Percentiles rank a stretch among this genome's conserved stretches.
Conservation (phyloP, 2,329 filamentous ascomycete genomes). For the Fusarium annulatum region DNA sequence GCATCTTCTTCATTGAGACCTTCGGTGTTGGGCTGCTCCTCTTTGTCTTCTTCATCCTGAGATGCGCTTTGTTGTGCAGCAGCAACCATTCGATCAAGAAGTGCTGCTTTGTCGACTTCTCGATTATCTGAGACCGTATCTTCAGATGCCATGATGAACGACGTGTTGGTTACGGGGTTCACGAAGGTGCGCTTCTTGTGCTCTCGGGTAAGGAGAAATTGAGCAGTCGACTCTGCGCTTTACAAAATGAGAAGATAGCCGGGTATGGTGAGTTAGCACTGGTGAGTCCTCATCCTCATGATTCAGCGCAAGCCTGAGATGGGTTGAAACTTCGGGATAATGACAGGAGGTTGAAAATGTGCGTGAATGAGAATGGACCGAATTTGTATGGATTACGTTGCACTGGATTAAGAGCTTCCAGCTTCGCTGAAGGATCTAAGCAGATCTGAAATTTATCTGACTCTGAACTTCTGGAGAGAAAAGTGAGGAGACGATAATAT, state of each 20-base stretch:
- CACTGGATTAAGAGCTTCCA: not conserved
- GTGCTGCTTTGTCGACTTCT: constrained; percentile 40
- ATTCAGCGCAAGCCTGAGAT: not conserved
- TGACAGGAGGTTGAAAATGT: not conserved
- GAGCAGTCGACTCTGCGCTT: not conserved
- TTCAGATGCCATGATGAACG: constrained; percentile 44
- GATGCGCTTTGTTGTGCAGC: constrained; percentile 45
- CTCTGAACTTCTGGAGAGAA: not conserved
- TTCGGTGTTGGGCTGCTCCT: constrained; percentile 29
- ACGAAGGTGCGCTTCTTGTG: not conserved
- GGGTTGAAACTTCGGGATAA: not conserved
- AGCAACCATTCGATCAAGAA: constrained; percentile 47
- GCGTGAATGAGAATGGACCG: constrained; percentile 10
- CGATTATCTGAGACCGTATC: constrained; percentile 33
- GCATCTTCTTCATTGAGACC: constrained; percentile 68
- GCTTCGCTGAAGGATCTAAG: not conserved
- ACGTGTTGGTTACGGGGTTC: not conserved
- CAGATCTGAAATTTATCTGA: not conserved
- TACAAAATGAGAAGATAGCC: not conserved
- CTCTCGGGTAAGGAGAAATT: not conserved
- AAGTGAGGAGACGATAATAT: not conserved
- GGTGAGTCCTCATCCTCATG: not conserved
- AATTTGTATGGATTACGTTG: constrained; percentile 3
- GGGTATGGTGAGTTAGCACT: not conserved
- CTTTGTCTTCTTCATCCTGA: constrained; percentile 11